Base-by-base conservation (phyloP, 805 yeast species). In the Kodamaea kakaduensis region DNA sequence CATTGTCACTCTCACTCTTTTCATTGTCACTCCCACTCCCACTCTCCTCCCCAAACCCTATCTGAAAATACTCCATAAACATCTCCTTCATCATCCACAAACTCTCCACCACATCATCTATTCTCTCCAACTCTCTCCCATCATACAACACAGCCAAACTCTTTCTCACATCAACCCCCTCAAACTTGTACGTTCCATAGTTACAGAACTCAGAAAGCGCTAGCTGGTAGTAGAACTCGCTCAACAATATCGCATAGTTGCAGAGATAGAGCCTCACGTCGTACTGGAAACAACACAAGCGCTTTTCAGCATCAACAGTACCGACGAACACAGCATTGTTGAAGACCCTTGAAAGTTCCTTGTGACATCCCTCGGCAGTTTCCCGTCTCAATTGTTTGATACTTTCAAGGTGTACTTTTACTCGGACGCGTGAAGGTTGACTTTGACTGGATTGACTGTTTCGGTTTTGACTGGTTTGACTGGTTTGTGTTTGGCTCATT, bases 221-320 rank as follows among this genome's bases (percentile, higher is more conserved):
- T 4, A 84, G 60, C 48, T 93, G 97, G 56, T 88, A 93, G 49
- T 84, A 88, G 37, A 87, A 65, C 42, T 84, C 86, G 41, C 61
- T 58, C 18, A 81, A 66, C 1, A 85, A 53, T 0, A 84, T 70
- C 0, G 81, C 86, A 56, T 87, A 93, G 56, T 90, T 96, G 13
- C 90, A 77, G 16, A 93, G 58, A 52, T 73, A 82, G 9, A 93
- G 63, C 39, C 78, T 77, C 6, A 88, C 82, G 47, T 82, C 96
- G 51, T 79, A 74, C 54, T 93, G 98, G 28, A 90, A 67, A n/a
- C 95, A 83, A 9, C 84, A 80, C 14, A 90, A 62, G 28, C 97
- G 63, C 42, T 77, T 72, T 9, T 59, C 51, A 8, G 73, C 72
- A 52, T 90, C 97, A 2, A 85, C 89, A 3, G 90, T 60, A 0